A percentile compares a stretch with the other conserved stretches of the same genome.
Conservation (phyloP, 495 filamentous ascomycete species). For the Neurospora tetrasperma region DNA sequence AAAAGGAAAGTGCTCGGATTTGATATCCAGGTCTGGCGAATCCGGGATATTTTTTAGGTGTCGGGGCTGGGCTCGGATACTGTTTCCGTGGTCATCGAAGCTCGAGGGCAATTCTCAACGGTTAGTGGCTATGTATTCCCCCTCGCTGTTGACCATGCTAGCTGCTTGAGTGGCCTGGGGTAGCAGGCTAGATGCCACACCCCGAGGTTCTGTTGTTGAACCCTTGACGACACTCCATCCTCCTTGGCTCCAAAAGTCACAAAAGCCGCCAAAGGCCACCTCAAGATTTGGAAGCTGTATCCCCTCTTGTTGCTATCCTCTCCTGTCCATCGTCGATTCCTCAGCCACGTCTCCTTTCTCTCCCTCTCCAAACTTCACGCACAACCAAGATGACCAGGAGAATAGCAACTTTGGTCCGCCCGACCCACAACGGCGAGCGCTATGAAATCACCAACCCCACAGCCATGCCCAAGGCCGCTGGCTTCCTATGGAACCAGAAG, state of each 20-base stretch:
- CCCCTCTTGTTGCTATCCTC: neutral
- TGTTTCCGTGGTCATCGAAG: neutral
- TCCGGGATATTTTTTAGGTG: neutral
- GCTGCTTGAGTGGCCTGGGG: neutral
- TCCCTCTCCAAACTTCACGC: neutral
- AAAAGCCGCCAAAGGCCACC: neutral
- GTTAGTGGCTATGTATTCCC: neutral
- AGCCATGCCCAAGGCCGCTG: slow-evolving; percentile 44
- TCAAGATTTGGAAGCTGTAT: neutral
- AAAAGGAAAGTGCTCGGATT: neutral
- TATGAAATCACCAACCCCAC: slow-evolving; percentile 47
- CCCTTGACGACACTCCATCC: neutral
- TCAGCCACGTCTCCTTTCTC: neutral
- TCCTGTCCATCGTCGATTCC: neutral
- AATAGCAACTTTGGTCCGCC: slow-evolving; percentile 26
- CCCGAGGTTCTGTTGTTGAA: neutral
- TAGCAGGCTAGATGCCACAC: neutral
- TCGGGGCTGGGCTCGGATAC: neutral
- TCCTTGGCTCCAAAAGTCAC: neutral
- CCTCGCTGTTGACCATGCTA: neutral
- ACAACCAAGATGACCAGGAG: slow-evolving; percentile 16
- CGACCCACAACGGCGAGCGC: slow-evolving; percentile 41
- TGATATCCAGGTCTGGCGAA: neutral
- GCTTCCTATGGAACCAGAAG: slow-evolving; percentile 50
- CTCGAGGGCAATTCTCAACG: neutral